Conservation (phyloP, 495 filamentous ascomycete species). For the Penicillium turbatum region DNA sequence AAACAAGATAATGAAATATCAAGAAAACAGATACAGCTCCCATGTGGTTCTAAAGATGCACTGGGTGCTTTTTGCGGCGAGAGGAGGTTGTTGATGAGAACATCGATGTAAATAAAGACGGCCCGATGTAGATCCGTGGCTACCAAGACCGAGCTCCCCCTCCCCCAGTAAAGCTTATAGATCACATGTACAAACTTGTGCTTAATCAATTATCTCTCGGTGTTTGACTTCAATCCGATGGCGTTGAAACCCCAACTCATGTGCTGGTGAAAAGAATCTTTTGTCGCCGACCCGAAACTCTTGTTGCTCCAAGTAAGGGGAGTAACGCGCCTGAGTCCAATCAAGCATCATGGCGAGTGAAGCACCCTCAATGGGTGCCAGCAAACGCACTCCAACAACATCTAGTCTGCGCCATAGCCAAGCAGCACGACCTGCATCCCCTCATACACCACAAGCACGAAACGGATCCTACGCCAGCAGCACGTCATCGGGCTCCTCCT, state of each 20-base stretch:
- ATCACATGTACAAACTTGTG: neutral
- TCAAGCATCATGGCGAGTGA: slow-evolving; percentile 13
- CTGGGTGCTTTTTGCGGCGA: slow-evolving; percentile 3
- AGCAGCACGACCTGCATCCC: slow-evolving; percentile 28
- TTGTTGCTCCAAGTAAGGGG: slow-evolving; percentile 14
- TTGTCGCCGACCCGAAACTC: slow-evolving; percentile 3
- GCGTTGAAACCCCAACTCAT: neutral
- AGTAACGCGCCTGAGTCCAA: slow-evolving; percentile 11
- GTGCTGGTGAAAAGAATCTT: slow-evolving; percentile 10
- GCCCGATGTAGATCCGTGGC: slow-evolving; percentile 44
- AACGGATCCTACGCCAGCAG: slow-evolving; percentile 55
- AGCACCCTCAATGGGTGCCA: slow-evolving; percentile 7
- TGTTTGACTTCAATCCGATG: slow-evolving; percentile 7
- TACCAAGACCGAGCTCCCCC: slow-evolving; percentile 11
- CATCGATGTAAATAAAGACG: slow-evolving; percentile 29
- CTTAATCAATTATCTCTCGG: neutral
- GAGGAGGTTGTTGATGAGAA: slow-evolving; percentile 28
- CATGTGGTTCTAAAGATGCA: slow-evolving; percentile 10
- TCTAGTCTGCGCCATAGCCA: slow-evolving; percentile 35
- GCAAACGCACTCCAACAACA: slow-evolving; percentile 14
- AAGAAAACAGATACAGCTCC: neutral
- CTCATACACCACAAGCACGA: slow-evolving; percentile 37
- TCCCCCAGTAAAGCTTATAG: slow-evolving; percentile 1
- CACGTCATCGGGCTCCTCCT: slow-evolving; percentile 64
- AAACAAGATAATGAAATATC: slow-evolving; percentile 1